Evolutionary conservation across 352 stramenopile species (phyloP), one percentile per base, ranked within the genome.

Genomic region (Phytophthora palmivora): DNA sequence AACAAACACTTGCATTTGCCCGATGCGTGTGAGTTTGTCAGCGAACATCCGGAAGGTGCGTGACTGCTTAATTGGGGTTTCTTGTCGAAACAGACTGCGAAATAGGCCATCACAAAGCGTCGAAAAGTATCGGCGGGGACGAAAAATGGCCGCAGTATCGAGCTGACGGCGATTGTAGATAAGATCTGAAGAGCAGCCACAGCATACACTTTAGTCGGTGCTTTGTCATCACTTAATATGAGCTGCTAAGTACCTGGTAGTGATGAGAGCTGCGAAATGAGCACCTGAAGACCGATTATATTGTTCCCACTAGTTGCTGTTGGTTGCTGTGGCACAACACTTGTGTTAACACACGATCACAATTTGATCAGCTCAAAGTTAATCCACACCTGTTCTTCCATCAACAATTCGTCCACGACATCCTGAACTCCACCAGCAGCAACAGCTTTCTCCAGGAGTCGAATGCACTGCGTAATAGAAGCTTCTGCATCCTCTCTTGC

Each of bases 1-100:
- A 3, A 88, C 39, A 3, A 91, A 36, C 2, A 34, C 39, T 34
- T 76, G 49, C 4, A 68, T 65, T 56, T 89, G 77, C 0, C 84
- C 79, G 16, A 89, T 87, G 24, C 84, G 79, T 7, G 69, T 66
- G 7, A 93, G 36, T 36, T 91, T 93, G 28, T 90, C 73, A n/a
- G 47, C 63, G 26, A 93, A 75, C 63, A 86, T 68, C 8, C 82
- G 80, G 37, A 89, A 88, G 10, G 78, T 68, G 1, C 58, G 18
- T 5, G 58, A 75, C 5, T 56, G 52, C 19, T 9, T 38, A 18
- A 19, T 14, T 32, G 14, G 15, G 15, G 22, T 15, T 9, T 60
- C 14, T n/a, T 38, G 15, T 10, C 38, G 21, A 22, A 72, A 41
- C 0, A 83, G 21, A 12, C 32, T 28, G 22, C 44, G 47, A 63